Percentiles rank a stretch among this genome's conserved stretches.
These are phyloP conservation scores for Penicillium sp. DNA, from an alignment of 2,329 filamentous ascomycete species.

Conservation along the genomic window DNA sequence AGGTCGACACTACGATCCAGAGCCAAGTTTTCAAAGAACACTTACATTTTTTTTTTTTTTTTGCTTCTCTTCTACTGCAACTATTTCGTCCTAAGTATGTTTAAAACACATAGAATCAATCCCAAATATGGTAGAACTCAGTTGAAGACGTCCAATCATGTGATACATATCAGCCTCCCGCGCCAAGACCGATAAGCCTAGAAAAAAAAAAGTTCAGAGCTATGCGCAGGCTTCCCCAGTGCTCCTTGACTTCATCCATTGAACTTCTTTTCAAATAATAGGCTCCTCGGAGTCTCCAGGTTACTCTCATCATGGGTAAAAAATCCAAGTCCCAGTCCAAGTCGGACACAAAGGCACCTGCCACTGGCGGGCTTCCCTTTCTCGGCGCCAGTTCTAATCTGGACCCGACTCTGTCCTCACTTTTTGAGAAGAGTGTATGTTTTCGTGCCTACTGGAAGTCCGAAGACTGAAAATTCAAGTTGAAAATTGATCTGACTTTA, in stretches of 20 bases:
- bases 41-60: background rate
- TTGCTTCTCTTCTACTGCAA: background rate
- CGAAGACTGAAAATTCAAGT: too few species aligned
- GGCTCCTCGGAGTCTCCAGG: slow-evolving; percentile 1
- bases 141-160: slow-evolving; percentile 9
- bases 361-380: slow-evolving; percentile 27
- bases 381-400: slow-evolving; percentile 59
- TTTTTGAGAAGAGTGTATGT: slow-evolving; percentile 70
- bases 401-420: slow-evolving; percentile 63
- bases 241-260: slow-evolving; percentile 10
- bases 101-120: background rate
- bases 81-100: background rate
- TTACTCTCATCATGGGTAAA: slow-evolving; percentile 29
- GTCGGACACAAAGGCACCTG: slow-evolving; percentile 16
- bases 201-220: slow-evolving; percentile 26
- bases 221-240: slow-evolving; percentile 11
- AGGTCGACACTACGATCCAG: background rate
- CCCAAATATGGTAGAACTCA: background rate
- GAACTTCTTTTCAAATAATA: background rate
- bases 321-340: slow-evolving; percentile 31
- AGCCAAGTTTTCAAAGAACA: background rate
- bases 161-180: slow-evolving; percentile 15
- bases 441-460: background rate
- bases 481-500: slow-evolving; percentile 6
- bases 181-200: slow-evolving; percentile 26